Evolutionary conservation across 2,329 filamentous ascomycete genomes (phyloP).

Genomic region (Aschersonia sp.): DNA sequence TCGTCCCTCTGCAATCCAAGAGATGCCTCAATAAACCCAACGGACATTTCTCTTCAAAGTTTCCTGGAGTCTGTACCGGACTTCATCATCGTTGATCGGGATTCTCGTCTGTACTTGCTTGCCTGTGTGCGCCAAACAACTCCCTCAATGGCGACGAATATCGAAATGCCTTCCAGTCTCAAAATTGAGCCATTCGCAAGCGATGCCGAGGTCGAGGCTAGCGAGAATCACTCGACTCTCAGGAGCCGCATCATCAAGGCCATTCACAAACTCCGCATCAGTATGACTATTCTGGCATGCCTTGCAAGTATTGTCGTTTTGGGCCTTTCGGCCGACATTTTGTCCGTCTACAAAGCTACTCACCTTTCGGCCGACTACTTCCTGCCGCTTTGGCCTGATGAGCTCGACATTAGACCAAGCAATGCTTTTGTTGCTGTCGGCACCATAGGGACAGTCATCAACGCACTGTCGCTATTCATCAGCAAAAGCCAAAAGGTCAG

Average conservation of each 20-base stretch:
- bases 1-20: too few relatives aligned
- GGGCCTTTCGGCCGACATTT: conserved; percentile 37
- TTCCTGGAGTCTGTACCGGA: too few relatives aligned
- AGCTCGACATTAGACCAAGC: conserved; percentile 42
- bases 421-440: conserved; percentile 38
- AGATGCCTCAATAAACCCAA: too few relatives aligned
- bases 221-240: conserved; percentile 18
- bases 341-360: conserved; percentile 41
- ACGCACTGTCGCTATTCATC: conserved; percentile 29
- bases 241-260: conserved; percentile 23
- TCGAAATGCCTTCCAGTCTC: conserved; percentile 7
- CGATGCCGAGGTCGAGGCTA: conserved; percentile 33
- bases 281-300: conserved; percentile 34
- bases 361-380: conserved; percentile 29
- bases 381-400: conserved; percentile 42
- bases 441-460: conserved; percentile 32
- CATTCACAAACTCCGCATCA: conserved; percentile 29
- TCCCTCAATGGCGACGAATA: too few relatives aligned
- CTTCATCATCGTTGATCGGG: too few relatives aligned
- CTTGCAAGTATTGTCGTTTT: conserved; percentile 36
- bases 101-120: too few relatives aligned
- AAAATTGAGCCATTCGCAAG: conserved; percentile 28
- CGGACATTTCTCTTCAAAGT: too few relatives aligned
- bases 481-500: conserved; percentile 34
- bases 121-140: too few relatives aligned